These are phyloP conservation scores for Ogataea philodendri DNA, from an alignment of 805 yeast genomes.

Conservation along the genomic window DNA sequence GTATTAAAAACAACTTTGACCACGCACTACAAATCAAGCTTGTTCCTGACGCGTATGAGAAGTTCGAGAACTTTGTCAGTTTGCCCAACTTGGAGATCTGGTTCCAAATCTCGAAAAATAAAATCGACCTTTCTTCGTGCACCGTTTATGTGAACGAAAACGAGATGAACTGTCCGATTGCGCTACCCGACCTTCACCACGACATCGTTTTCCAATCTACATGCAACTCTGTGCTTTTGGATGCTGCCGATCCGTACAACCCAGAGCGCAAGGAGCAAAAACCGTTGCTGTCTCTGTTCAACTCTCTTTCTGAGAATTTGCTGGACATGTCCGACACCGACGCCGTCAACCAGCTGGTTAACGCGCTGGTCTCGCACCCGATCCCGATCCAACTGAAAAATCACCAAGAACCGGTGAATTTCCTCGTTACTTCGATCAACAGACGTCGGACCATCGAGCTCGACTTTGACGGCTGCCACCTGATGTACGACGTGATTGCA, in stretches of 20 bases:
- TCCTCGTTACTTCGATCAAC: constrained; percentile 24
- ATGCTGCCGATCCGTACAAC: constrained; percentile 17
- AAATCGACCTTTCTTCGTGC: constrained; percentile 22
- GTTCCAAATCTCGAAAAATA: constrained; percentile 26
- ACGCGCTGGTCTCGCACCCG: constrained; percentile 18
- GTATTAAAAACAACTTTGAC: constrained; percentile 30
- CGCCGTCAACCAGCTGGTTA: constrained; percentile 18
- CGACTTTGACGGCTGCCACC: constrained; percentile 25
- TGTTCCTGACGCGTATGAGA: constrained; percentile 32
- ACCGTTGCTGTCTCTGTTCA: constrained; percentile 22
- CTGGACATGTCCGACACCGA: constrained; percentile 22
- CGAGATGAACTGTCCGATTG: constrained; percentile 28
- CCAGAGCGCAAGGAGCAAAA: constrained; percentile 20
- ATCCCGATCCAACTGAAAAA: constrained; percentile 15
- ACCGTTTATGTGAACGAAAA: constrained; percentile 28
- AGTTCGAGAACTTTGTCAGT: constrained; percentile 21
- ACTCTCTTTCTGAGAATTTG: constrained; percentile 22
- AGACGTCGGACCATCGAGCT: constrained; percentile 30
- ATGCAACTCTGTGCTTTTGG: constrained; percentile 27
- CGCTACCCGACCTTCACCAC: constrained; percentile 26
- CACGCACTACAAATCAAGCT: constrained; percentile 31
- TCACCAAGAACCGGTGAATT: constrained; percentile 13
- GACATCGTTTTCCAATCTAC: constrained; percentile 34
- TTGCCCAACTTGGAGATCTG: constrained; percentile 35
- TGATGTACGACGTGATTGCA: constrained; percentile 29